Evolutionary conservation across 2,329 filamentous ascomycete genomes (phyloP), one percentile per base, ranked within the genome.

Genomic region (Chrysoporthe deuterocubensis): DNA sequence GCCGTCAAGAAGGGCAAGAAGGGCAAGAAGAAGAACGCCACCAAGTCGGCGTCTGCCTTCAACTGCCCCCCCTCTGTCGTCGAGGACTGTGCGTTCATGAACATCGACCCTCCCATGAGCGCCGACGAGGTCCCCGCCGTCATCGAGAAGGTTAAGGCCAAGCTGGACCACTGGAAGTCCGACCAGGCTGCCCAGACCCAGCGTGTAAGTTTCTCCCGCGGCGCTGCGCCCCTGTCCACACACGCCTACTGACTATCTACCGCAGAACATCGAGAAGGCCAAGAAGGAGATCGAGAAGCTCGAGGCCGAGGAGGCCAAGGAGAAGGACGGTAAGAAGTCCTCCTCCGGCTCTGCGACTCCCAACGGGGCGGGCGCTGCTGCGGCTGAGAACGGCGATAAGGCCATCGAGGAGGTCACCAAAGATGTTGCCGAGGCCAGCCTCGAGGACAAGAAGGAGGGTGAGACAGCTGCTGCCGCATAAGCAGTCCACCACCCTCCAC

Each of bases 271-370:
- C 70, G 92, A 93, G 71, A 97, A 97, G 82, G 96, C 96, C 70
- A 92, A 97, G 85, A 95, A 95, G 81, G 94, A 97, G 80, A 96
- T 99, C 71, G 93, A 94, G 78, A 90, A 90, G 73, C 88, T 98
- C 66, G 95, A 97, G 78, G 89, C 90, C 66, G 84, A 87, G 71
- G 87, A 87, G 75, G 80, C 82, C 65, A 82, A 80, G 70, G 84
- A 84, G 71, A 80, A 63, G 57, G 62, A 44, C 14, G 57, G 59
- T 50, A 69, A 68, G 66, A 70, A 64, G 64, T 44, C 62, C 52
- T 32, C 81, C 71, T 81, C 79, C 71, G 81, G 78, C 72, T 70
- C 81, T n/a, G 74, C 77, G n/a, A 81, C 77, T 48, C 77, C 78
- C 72, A 84, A 81, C 73, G 80, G 78, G 50, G 64, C 66, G 18